Percentiles rank a stretch among this genome's conserved stretches.
These are phyloP conservation scores for Talaromyces pinophilus DNA, from an alignment of 2,329 filamentous ascomycete genomes.

Conservation along the genomic window DNA sequence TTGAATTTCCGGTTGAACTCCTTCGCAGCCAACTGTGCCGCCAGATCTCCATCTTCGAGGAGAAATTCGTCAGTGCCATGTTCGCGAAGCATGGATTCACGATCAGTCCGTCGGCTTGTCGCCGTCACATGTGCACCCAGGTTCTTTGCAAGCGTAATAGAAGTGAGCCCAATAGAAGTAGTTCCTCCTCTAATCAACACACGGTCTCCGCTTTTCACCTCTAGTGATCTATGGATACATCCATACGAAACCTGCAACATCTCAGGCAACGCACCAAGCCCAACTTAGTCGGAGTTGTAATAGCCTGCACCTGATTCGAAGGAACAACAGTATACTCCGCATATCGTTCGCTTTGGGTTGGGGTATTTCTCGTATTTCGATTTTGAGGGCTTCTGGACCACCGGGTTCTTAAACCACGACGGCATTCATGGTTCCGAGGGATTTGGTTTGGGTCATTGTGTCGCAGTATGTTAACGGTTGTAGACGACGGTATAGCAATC, in stretches of 20 bases:
- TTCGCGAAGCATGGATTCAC: conserved; percentile 25
- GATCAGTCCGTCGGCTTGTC: conserved; percentile 42
- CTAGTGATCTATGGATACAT: conserved; percentile 41
- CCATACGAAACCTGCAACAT: conserved; percentile 56
- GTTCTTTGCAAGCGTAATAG: conserved; percentile 47
- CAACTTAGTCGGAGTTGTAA: conserved; percentile 34
- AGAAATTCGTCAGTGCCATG: background rate
- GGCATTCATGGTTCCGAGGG: background rate
- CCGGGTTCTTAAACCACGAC: background rate
- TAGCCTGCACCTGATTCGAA: conserved; percentile 40
- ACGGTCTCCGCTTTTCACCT: conserved; percentile 42
- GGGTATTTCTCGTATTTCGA: background rate
- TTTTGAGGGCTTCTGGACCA: background rate
- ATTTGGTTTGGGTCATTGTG: background rate
- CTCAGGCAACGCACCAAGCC: conserved; percentile 51
- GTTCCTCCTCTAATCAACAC: conserved; percentile 53
- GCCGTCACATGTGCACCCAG: conserved; percentile 43
- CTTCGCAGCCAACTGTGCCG: background rate
- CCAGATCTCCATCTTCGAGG: background rate
- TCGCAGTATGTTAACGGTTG: background rate
- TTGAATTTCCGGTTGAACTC: background rate
- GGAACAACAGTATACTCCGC: conserved; percentile 52
- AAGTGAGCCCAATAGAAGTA: conserved; percentile 50
- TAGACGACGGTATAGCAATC: background rate
- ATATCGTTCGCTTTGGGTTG: conserved; percentile 33